Conservation (phyloP, 352 stramenopile species). For the Phytophthora multivora region DNA sequence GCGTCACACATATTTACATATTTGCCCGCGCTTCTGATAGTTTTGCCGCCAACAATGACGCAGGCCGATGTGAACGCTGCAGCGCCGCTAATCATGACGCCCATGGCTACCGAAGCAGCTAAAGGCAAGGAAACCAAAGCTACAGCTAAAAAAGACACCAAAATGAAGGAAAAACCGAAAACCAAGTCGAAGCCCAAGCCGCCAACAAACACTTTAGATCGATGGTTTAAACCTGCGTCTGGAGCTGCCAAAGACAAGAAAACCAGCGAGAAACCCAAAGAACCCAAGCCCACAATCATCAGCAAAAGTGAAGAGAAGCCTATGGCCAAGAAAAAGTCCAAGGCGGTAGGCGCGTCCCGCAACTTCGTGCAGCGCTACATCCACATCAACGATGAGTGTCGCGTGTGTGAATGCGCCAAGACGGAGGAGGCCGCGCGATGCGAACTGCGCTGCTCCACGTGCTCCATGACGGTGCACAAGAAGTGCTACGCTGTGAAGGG, state of each 20-base stretch:
- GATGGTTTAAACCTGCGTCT: slow-evolving; percentile 55
- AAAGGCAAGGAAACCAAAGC: background rate
- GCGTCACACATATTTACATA: too few species aligned
- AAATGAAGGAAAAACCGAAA: slow-evolving; percentile 13
- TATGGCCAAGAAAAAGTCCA: slow-evolving; percentile 20
- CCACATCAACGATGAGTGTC: slow-evolving; percentile 68
- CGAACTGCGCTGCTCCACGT: slow-evolving; percentile 64
- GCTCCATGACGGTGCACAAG: slow-evolving; percentile 76
- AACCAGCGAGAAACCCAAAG: slow-evolving; percentile 4
- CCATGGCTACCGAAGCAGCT: background rate
- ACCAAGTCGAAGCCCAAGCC: slow-evolving; percentile 26
- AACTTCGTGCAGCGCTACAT: slow-evolving; percentile 79
- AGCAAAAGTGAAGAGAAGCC: background rate
- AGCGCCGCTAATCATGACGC: background rate
- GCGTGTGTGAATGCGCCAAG: slow-evolving; percentile 62
- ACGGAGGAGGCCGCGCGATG: slow-evolving; percentile 55
- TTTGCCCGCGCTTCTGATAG: slow-evolving; percentile 2
- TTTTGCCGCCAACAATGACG: slow-evolving; percentile 22
- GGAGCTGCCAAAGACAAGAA: slow-evolving; percentile 15
- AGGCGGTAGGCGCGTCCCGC: slow-evolving; percentile 23
- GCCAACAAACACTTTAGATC: slow-evolving; percentile 57
- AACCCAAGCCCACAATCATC: background rate
- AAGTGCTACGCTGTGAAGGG: slow-evolving; percentile 65
- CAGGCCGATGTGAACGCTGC: background rate
- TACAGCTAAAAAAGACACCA: slow-evolving; percentile 1